Conservation (phyloP, 1,139 yeast species). For the Meyerozyma athensensis region DNA sequence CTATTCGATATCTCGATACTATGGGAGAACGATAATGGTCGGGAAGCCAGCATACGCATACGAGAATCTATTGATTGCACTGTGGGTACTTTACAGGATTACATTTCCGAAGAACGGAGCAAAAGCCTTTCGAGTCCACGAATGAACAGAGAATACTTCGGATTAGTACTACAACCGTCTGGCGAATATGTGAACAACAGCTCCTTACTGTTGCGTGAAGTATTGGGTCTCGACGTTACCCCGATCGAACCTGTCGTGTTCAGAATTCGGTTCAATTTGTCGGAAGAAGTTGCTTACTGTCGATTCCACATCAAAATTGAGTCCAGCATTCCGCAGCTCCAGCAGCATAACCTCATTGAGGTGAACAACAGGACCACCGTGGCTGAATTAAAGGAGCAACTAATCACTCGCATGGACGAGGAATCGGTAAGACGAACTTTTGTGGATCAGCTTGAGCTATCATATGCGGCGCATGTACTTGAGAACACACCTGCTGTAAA, state of each 20-base stretch:
- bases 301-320: slow-evolving; percentile 14
- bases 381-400: slow-evolving; percentile 18
- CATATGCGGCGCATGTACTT: slow-evolving; percentile 7
- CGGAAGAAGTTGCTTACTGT: background rate
- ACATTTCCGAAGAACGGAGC: slow-evolving; percentile 14
- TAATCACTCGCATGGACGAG: slow-evolving; percentile 22
- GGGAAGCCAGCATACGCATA: slow-evolving; percentile 8
- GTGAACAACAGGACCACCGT: slow-evolving; percentile 19
- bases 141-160: background rate
- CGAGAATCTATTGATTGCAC: slow-evolving; percentile 24
- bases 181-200: background rate
- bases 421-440: slow-evolving; percentile 25
- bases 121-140: background rate
- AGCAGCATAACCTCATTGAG: slow-evolving; percentile 23
- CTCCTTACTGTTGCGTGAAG: slow-evolving; percentile 8
- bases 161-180: background rate
- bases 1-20: slow-evolving; percentile 20
- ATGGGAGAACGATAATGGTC: slow-evolving; percentile 13
- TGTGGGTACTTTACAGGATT: slow-evolving; percentile 18
- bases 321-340: slow-evolving; percentile 18
- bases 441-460: slow-evolving; percentile 23
- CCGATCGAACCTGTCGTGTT: slow-evolving; percentile 14
- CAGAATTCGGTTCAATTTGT: slow-evolving; percentile 2
- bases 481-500: background rate
- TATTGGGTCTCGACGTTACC: slow-evolving; percentile 1